Conservation (phyloP, 495 filamentous ascomycete genomes). For the Aspergillus diversus region DNA sequence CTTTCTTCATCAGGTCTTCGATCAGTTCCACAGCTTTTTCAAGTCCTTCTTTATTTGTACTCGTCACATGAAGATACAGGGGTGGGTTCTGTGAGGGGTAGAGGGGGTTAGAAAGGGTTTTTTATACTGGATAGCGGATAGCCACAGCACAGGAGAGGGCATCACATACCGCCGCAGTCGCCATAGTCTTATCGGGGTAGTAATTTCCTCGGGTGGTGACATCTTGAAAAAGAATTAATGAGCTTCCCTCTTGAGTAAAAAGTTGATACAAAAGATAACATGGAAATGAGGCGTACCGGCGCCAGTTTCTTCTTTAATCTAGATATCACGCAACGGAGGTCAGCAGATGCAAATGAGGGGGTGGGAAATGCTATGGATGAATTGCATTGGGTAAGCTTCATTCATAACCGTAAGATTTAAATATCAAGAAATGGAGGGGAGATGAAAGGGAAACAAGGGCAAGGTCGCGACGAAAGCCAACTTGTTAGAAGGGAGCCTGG, state of each 20-base stretch:
- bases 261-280: constrained; percentile 45
- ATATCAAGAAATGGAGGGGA: constrained; percentile 30
- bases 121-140: too few relatives aligned
- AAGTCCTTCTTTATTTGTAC: constrained; percentile 87
- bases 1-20: constrained; percentile 93
- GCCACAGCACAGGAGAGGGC: background rate
- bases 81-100: constrained; percentile 78
- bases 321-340: constrained; percentile 88
- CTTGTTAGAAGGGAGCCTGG: constrained; percentile 56
- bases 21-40: constrained; percentile 85
- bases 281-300: constrained; percentile 86
- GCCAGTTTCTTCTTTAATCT: constrained; percentile 99
- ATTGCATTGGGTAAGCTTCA: constrained; percentile 80
- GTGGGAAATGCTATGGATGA: constrained; percentile 68
- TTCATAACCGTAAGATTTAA: constrained; percentile 61
- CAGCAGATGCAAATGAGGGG: constrained; percentile 95
- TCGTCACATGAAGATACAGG: constrained; percentile 92
- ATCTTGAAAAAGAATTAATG: constrained; percentile 73
- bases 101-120: background rate
- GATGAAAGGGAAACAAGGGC: constrained; percentile 34
- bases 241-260: constrained; percentile 59
- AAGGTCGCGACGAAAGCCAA: constrained; percentile 42
- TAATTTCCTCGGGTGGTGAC: constrained; percentile 97
- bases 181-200: constrained; percentile 97
- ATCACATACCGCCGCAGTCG: constrained; percentile 79